Evolutionary conservation across 148 eudicot genomes (phyloP).

Genomic region (Rhododendron williamsianum): DNA sequence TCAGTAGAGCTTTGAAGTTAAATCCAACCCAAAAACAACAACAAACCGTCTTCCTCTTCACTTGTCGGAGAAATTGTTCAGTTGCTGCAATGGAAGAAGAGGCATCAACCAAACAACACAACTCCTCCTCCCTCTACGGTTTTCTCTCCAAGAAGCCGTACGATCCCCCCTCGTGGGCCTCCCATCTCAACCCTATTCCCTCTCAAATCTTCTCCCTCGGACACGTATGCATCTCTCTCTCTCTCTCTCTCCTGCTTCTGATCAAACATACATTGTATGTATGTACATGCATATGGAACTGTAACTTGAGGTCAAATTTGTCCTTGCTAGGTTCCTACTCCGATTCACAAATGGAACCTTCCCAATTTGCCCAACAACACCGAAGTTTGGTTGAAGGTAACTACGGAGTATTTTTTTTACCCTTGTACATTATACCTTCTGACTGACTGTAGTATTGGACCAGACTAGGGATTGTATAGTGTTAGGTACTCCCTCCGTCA

Average conservation of each 20-base stretch:
- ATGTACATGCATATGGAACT: background rate
- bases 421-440: background rate
- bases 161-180: slow-evolving; percentile 79
- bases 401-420: background rate
- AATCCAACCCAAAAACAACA: background rate
- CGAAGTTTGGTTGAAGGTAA: slow-evolving; percentile 90
- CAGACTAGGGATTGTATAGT: background rate
- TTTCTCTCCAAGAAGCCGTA: slow-evolving; percentile 56
- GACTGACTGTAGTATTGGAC: background rate
- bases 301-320: background rate
- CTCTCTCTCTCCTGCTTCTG: background rate
- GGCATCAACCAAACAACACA: background rate
- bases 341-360: slow-evolving; percentile 93
- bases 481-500: background rate
- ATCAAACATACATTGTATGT: background rate
- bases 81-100: background rate
- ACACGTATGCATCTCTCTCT: slow-evolving; percentile 35
- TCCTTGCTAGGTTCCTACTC: slow-evolving; percentile 74
- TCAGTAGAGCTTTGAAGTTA: background rate
- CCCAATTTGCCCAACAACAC: slow-evolving; percentile 78
- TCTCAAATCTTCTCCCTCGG: slow-evolving; percentile 61
- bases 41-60: background rate
- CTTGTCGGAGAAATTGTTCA: background rate
- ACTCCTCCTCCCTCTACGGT: slow-evolving; percentile 2
- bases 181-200: slow-evolving; percentile 68